These are phyloP conservation scores for Diospyros lotus DNA, from an alignment of 148 eudicot species.

Conservation along the genomic window DNA sequence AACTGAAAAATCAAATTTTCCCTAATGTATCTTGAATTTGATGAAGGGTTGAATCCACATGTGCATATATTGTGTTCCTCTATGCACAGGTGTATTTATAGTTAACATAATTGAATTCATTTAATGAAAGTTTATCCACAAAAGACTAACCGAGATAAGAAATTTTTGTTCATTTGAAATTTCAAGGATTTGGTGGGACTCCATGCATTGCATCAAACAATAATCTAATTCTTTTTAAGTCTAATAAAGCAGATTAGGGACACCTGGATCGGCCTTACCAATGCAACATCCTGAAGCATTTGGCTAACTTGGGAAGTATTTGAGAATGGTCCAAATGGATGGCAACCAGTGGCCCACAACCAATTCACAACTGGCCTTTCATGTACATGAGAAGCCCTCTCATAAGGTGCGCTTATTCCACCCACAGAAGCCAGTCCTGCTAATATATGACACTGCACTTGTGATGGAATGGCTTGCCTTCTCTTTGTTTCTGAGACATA, in stretches of 20 bases:
- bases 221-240: background rate
- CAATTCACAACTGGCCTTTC: slow-evolving; percentile 35
- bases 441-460: slow-evolving; percentile 81
- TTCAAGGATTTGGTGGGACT: background rate
- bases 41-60: slow-evolving; percentile 4
- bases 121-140: too few species aligned
- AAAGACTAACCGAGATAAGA: background rate
- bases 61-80: too few species aligned
- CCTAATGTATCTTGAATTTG: slow-evolving; percentile 80
- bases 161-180: background rate
- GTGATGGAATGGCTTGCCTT: slow-evolving; percentile 30
- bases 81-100: background rate
- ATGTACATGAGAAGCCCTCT: slow-evolving; percentile 17
- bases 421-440: slow-evolving; percentile 50
- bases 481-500: slow-evolving; percentile 43
- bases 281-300: too few species aligned
- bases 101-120: too few species aligned
- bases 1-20: slow-evolving; percentile 34
- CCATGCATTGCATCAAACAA: background rate
- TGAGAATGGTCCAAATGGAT: too few species aligned
- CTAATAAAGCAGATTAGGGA: background rate
- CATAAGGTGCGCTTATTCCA: too few species aligned
- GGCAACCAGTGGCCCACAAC: slow-evolving; percentile 52
- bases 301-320: too few species aligned
- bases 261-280: background rate